phyloP scores from a whole-genome alignment of 2,329 filamentous ascomycete species.

The Ophiostoma ulmi region DNA sequence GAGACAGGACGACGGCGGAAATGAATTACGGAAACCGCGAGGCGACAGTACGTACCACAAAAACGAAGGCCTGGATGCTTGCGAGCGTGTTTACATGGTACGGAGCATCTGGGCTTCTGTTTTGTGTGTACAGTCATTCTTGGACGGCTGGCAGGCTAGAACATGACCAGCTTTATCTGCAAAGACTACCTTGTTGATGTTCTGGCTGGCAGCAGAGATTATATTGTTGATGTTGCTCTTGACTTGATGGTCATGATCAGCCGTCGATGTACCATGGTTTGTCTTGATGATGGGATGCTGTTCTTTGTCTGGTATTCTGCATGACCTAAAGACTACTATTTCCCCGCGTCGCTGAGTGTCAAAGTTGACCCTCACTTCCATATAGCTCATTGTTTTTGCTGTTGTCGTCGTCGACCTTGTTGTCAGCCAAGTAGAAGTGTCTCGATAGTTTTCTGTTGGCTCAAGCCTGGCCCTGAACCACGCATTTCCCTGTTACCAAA shows the following conservation, averaged over 20 bases:
- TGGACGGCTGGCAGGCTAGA: background rate
- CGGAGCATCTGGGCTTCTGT: background rate
- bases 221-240: background rate
- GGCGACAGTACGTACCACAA: background rate
- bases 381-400: background rate
- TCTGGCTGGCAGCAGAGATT: background rate
- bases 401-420: background rate
- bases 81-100: constrained; percentile 17
- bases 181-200: background rate
- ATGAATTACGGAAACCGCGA: background rate
- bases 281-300: background rate
- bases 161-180: too few relatives aligned
- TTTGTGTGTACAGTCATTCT: background rate
- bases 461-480: background rate
- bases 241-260: background rate
- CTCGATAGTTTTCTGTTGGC: background rate
- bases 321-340: too few relatives aligned
- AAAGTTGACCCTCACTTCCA: background rate
- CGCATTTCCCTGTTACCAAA: background rate
- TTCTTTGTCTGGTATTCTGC: background rate
- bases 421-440: background rate
- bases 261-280: background rate
- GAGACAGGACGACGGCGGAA: background rate
- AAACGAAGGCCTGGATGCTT: background rate
- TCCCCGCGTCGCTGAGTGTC: too few relatives aligned